Evolutionary conservation across 495 filamentous ascomycete genomes (phyloP), one percentile per base, ranked within the genome.

Genomic region (Opeltia flavorubescens): DNA sequence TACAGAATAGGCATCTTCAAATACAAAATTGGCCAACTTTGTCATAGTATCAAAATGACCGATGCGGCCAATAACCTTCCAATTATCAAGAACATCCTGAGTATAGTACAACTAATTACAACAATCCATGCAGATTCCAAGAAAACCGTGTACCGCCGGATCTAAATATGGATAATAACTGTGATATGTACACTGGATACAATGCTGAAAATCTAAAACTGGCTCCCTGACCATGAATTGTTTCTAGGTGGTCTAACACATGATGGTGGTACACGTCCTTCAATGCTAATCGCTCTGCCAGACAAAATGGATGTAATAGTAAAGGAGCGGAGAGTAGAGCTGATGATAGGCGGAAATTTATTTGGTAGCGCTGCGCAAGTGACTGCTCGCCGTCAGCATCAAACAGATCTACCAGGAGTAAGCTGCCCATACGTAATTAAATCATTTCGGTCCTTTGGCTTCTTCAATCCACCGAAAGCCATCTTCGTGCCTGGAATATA

Each of bases 401-500:
- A 7, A 17, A 31, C 11, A 1, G 6, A 9, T 3, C 13, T 4
- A 18, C 8, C 6, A 23, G 18, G 33, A 24, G 23, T 17, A n/a
- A 48, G 12, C 38, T 2, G 20, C 57, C 75, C 86, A 58, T 83
- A 94, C 86, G 88, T 89, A 77, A 96, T 94, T 56, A 99, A 76
- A 71, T 99, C 93, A 69, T 96, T 96, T 66, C 91, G 77, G 74
- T 99, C 91, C 84, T 95, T 95, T 55, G 75, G 78, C 84, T 99
- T 99, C 89, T 99, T 99, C 57, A 99, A 75, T 63, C 91, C 91
- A 72, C 91, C 91, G 67, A 99, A 99, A 61, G 91, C 91, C 91
- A 99, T 99, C 86, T 99, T 99, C 68, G 91, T 99, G 56, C 91
- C 91, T 59, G 91, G 93, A 53, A 99, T 96, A 80, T 80, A 89